Percentiles rank a stretch among this genome's conserved stretches.
Evolutionary conservation across 2,329 filamentous ascomycete genomes (phyloP).

Genomic region (Talaromyces sp.): DNA sequence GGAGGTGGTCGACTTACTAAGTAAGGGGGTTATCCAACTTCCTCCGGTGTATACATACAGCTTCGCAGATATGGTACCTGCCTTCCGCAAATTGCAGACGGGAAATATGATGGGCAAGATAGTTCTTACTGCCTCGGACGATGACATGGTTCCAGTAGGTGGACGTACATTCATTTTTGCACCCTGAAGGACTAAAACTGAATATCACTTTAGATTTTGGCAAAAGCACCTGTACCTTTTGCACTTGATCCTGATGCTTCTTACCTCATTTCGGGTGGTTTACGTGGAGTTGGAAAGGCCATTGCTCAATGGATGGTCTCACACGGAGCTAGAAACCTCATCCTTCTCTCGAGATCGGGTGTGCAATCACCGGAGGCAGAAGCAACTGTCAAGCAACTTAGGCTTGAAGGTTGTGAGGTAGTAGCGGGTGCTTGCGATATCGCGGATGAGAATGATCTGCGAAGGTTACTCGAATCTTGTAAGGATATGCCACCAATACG

Average conservation of each 20-base stretch:
- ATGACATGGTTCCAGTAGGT: not conserved
- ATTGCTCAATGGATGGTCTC: constrained; percentile 26
- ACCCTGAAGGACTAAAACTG: not conserved
- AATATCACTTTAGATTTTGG: not conserved
- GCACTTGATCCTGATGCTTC: not conserved
- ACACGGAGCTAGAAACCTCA: constrained; percentile 26
- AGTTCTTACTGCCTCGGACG: not conserved
- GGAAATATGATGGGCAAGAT: not conserved
- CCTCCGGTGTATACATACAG: not conserved
- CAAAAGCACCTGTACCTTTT: not conserved
- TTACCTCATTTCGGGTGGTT: constrained; percentile 6
- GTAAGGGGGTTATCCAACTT: not conserved
- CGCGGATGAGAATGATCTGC: not conserved
- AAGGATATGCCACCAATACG: constrained; percentile 24
- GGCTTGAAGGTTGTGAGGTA: too few relatives aligned
- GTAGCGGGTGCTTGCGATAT: not conserved
- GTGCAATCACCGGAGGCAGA: not conserved
- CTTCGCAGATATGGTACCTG: not conserved
- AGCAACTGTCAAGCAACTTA: not conserved
- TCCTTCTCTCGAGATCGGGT: constrained; percentile 25
- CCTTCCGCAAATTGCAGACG: not conserved
- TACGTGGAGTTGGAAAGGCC: constrained; percentile 27
- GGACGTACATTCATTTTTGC: not conserved
- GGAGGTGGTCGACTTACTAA: not conserved
- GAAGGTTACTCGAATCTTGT: not conserved